Conservation (phyloP, 2,329 filamentous ascomycete species). For the Colletotrichum camelliae region DNA sequence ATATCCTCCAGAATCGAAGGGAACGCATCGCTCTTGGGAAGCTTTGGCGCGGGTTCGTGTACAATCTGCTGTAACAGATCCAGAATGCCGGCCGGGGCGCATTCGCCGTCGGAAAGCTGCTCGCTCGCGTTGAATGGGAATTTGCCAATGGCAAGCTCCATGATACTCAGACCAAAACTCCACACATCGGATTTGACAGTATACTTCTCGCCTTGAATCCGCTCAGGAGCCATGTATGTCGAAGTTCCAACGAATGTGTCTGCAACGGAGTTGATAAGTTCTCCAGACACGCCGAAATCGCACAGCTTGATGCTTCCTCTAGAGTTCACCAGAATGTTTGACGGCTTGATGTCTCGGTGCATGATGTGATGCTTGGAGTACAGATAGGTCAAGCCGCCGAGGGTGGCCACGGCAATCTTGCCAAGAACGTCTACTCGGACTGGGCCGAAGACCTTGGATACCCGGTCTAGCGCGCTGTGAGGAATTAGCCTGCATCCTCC, state of each 20-base stretch:
- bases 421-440: conserved; percentile 95
- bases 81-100: conserved; percentile 90
- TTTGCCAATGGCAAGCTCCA: conserved; percentile 97
- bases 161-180: conserved; percentile 94
- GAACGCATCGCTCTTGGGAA: conserved; percentile 98
- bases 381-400: conserved; percentile 92
- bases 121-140: conserved; percentile 89
- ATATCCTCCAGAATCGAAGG: conserved; percentile 94
- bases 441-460: conserved; percentile 93
- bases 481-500: conserved; percentile 19
- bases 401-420: conserved; percentile 95
- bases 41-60: conserved; percentile 88
- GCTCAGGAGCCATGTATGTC: conserved; percentile 98
- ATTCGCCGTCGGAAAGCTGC: conserved; percentile 73
- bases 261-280: conserved; percentile 96
- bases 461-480: conserved; percentile 83
- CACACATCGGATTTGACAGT: conserved; percentile 98
- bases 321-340: conserved; percentile 96
- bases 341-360: conserved; percentile 98
- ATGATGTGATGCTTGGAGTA: conserved; percentile 97
- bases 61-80: conserved; percentile 98
- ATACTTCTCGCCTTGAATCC: conserved; percentile 96
- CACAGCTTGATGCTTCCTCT: conserved; percentile 94
- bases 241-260: conserved; percentile 98
- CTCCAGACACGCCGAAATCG: conserved; percentile 98